Percentiles rank a stretch among this genome's conserved stretches.
Evolutionary conservation across 1,284 basidiomycete species (phyloP).

Genomic region (Ganoderma sinense): DNA sequence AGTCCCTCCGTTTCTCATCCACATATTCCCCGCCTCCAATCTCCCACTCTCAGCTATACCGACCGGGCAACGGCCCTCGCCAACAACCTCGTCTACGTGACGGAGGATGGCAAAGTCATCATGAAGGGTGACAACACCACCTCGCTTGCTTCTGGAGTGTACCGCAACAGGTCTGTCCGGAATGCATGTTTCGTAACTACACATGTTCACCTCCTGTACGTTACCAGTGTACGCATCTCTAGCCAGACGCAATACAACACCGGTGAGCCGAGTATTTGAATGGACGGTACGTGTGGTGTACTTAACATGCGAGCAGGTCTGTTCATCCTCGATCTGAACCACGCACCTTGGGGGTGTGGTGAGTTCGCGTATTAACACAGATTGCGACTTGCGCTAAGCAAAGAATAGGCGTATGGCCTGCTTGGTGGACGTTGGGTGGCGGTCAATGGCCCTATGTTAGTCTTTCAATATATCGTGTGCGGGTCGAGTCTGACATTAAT

Average conservation of each 20-base stretch:
- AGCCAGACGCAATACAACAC: slow-evolving; percentile 65
- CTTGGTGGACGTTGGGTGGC: slow-evolving; percentile 66
- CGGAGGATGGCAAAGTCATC: slow-evolving; percentile 63
- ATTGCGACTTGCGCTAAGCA: neutral
- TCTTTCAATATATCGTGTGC: slow-evolving; percentile 14
- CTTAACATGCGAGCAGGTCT: slow-evolving; percentile 38
- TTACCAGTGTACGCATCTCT: slow-evolving; percentile 63
- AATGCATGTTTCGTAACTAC: neutral
- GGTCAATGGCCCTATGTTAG: slow-evolving; percentile 63
- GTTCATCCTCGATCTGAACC: slow-evolving; percentile 73
- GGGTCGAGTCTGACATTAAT: slow-evolving; percentile 9
- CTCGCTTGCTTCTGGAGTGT: slow-evolving; percentile 54
- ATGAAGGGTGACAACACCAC: slow-evolving; percentile 80
- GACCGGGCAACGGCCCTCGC: slow-evolving; percentile 54
- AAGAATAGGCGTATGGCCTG: slow-evolving; percentile 66
- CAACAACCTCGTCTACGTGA: slow-evolving; percentile 58
- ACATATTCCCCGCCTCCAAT: neutral
- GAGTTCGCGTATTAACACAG: slow-evolving; percentile 29
- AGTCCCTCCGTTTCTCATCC: slow-evolving; percentile 31
- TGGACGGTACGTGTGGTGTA: neutral
- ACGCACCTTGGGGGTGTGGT: slow-evolving; percentile 79
- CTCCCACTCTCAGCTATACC: slow-evolving; percentile 54
- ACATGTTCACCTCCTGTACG: neutral
- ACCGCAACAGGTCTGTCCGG: slow-evolving; percentile 61
- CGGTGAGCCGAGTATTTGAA: slow-evolving; percentile 40